phyloP scores from a whole-genome alignment of 208 protist species.

The Naegleria lovaniensis region DNA sequence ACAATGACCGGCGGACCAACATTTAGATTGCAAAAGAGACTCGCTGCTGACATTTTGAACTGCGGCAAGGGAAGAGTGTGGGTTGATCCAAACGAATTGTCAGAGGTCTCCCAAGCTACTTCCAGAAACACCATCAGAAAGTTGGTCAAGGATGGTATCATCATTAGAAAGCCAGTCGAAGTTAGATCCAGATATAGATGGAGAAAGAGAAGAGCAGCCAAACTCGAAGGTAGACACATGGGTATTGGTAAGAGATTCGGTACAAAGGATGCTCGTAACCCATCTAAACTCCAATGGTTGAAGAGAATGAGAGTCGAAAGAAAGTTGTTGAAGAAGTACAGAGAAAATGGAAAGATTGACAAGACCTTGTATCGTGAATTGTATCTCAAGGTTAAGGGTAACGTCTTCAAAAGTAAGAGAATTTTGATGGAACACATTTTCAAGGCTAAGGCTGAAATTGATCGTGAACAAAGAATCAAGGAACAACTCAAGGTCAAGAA shows the following conservation, averaged over 20 bases:
- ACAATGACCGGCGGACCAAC: conserved; percentile 26
- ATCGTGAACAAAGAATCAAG: conserved; percentile 82
- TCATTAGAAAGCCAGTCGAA: conserved; percentile 89
- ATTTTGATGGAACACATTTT: conserved; percentile 96
- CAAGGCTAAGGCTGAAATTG: conserved; percentile 91
- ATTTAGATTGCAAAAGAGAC: conserved; percentile 90
- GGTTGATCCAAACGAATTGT: conserved; percentile 94
- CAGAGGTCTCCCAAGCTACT: conserved; percentile 93
- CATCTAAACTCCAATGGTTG: conserved; percentile 95
- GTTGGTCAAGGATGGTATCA: conserved; percentile 92
- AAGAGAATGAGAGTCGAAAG: conserved; percentile 92
- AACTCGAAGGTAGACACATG: conserved; percentile 81
- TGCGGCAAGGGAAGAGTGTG: conserved; percentile 94
- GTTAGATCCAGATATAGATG: conserved; percentile 89
- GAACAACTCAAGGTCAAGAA: conserved; percentile 64
- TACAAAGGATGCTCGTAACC: conserved; percentile 92
- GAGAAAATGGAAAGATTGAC: conserved; percentile 95
- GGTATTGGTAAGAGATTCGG: conserved; percentile 90
- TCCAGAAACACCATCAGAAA: conserved; percentile 91
- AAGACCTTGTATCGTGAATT: conserved; percentile 92
- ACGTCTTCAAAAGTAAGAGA: conserved; percentile 99
- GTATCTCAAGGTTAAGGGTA: conserved; percentile 97
- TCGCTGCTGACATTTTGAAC: conserved; percentile 93
- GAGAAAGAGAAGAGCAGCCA: conserved; percentile 74
- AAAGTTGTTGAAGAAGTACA: conserved; percentile 93